Evolutionary conservation across 331 rosid genomes (phyloP), one percentile per base, ranked within the genome.

Genomic region (Malus hybrid): DNA sequence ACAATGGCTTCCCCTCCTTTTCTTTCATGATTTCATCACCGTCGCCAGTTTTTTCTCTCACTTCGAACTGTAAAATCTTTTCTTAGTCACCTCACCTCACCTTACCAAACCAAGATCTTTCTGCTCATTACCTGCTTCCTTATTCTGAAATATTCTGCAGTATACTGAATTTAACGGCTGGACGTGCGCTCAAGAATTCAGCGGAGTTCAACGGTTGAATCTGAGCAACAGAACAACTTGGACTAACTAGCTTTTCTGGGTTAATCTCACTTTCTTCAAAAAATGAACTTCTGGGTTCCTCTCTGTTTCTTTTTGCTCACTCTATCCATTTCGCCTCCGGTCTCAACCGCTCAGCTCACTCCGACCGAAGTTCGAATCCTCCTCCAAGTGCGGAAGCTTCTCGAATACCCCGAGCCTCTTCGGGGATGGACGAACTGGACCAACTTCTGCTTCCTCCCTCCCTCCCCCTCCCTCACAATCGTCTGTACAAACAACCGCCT

Each of bases 371-470:
- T 52, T 22, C 81, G 89, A 66, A 70, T 85, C 50, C 92, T 94
- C 7, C 85, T 88, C 53, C 92, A 83, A 81, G 79, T 84, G 53
- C 93, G 83, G 42, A 87, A 79, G 83, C 81, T 87, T 82, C 89
- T 94, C 52, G 96, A 94, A 70, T 87, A 88, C 66, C 99, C 96
- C 48, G 83, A 79, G 68, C 81, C 63, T 84, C 93, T 91, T 72
- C 88, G 79, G 52, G 86, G 72, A 75, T 91, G 95, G 98, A 78
- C 82, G 29, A 87, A 82, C 66, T 75, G 86, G 86, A 94, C 93
- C 74, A 83, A 77, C 76, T 90, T 90, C 83, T 94, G 99, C 63
- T 83, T 72, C 82, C 87, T 92, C 32, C 81, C 93, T 73, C 66
- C 90, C 18, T 81, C 96, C 34, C 77, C 93, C 76, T 84, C 85